Evolutionary conservation across 2,329 filamentous ascomycete genomes (phyloP).

Genomic region (Microsporum canis): DNA sequence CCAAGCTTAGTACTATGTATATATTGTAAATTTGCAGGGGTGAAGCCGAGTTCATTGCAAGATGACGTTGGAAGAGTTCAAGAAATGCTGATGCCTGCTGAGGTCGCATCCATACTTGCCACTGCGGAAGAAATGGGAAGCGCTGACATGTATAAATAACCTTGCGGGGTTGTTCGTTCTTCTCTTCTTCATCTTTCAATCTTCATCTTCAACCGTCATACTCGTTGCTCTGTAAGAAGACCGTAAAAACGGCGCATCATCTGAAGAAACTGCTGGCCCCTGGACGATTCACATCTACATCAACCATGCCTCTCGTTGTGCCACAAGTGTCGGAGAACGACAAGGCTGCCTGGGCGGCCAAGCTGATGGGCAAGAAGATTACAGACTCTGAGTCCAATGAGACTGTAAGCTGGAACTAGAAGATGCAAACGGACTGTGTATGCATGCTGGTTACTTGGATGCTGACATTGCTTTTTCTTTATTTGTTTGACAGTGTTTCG

Average conservation of each 20-base stretch:
- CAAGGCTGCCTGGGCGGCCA: constrained; percentile 34
- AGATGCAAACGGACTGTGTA: neutral
- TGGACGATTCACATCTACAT: neutral
- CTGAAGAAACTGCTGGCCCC: neutral
- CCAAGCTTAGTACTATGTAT: too few species aligned
- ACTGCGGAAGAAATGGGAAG: neutral
- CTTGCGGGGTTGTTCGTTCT: neutral
- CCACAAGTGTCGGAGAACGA: constrained; percentile 31
- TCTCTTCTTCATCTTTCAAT: neutral
- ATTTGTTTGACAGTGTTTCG: constrained; percentile 27
- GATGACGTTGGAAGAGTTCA: neutral
- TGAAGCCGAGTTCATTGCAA: neutral
- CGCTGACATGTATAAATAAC: neutral
- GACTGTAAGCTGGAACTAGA: neutral
- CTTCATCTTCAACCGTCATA: neutral
- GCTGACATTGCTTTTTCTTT: constrained; percentile 2
- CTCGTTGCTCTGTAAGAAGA: neutral
- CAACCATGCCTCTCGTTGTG: constrained; percentile 38
- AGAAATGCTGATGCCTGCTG: neutral
- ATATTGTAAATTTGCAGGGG: neutral
- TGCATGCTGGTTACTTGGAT: neutral
- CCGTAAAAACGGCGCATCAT: neutral
- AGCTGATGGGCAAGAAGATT: constrained; percentile 38
- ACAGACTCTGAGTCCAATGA: constrained; percentile 23
- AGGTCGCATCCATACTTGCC: constrained; percentile 2